Percentiles rank a stretch among this genome's conserved stretches.
Conservation (phyloP, 108 stramenopile species). For the Conticribra weissflogii region DNA sequence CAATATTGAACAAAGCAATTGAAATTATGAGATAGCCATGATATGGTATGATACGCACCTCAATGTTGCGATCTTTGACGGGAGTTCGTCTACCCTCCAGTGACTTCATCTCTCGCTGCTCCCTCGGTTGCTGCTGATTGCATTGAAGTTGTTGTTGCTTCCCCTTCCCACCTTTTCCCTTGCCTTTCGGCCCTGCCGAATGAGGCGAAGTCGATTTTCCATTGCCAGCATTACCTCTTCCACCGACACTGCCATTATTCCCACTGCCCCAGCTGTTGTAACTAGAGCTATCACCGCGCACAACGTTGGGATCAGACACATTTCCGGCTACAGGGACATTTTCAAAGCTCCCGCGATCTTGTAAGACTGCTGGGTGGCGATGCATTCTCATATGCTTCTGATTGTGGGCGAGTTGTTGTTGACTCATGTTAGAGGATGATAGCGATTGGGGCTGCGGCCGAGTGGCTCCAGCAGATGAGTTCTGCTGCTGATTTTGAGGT, state of each 20-base stretch:
- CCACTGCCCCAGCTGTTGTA: not conserved
- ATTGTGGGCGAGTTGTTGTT: not conserved
- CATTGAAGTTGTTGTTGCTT: not conserved
- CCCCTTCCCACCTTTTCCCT: not conserved
- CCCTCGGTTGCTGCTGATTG: not conserved
- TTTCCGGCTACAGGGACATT: conserved; percentile 23
- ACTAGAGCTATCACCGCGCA: not conserved
- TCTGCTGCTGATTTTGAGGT: not conserved
- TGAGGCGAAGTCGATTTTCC: conserved; percentile 1
- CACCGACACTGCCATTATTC: not conserved
- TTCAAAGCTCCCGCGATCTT: conserved; percentile 47
- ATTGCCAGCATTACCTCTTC: not conserved
- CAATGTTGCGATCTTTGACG: conserved; percentile 30
- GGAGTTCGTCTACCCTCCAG: conserved; percentile 37
- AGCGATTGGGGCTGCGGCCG: not conserved
- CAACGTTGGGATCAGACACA: conserved; percentile 20
- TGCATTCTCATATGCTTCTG: conserved; percentile 10
- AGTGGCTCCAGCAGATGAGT: not conserved
- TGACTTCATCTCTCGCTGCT: conserved; percentile 12
- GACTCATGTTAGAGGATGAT: not conserved
- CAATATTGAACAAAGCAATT: not conserved
- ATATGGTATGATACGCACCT: not conserved
- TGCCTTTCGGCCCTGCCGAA: conserved; percentile 5
- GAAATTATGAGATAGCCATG: not conserved
- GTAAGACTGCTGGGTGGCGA: conserved; percentile 18